phyloP scores from a whole-genome alignment of 306 rosid species.

The Coriaria nepalensis region DNA sequence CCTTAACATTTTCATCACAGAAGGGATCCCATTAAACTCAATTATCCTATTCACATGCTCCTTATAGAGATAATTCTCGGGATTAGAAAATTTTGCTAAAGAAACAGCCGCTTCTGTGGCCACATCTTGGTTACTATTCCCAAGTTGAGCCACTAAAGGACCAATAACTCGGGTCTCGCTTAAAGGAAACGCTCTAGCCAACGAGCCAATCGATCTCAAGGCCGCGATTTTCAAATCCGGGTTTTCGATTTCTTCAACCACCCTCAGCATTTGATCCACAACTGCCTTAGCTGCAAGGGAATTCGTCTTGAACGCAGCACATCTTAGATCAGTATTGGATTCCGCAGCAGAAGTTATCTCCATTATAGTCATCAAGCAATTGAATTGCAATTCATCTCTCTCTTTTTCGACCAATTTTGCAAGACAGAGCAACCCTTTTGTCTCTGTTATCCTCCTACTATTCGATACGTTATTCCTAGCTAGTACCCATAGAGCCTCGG shows the following conservation, averaged over 20 bases:
- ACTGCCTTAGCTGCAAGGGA: constrained; percentile 64
- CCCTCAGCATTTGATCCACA: constrained; percentile 61
- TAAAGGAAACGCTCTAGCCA: constrained; percentile 67
- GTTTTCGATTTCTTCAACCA: constrained; percentile 29
- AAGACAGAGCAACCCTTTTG: constrained; percentile 77
- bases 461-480: constrained; percentile 34
- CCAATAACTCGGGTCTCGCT: constrained; percentile 54
- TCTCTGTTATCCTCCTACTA: constrained; percentile 59
- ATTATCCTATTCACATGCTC: constrained; percentile 66
- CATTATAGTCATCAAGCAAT: constrained; percentile 72
- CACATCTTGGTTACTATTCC: constrained; percentile 37
- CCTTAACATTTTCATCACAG: constrained; percentile 39
- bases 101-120: constrained; percentile 60
- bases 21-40: constrained; percentile 61
- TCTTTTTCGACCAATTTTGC: constrained; percentile 65
- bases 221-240: constrained; percentile 44
- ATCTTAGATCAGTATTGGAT: constrained; percentile 46
- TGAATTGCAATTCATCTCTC: constrained; percentile 43
- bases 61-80: constrained; percentile 48
- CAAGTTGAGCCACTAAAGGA: constrained; percentile 62
- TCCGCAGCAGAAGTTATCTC: constrained; percentile 70
- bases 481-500: constrained; percentile 77
- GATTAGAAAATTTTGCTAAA: constrained; percentile 51
- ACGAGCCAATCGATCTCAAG: constrained; percentile 60
- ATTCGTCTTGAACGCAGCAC: constrained; percentile 56